Evolutionary conservation across 148 eudicot genomes (phyloP), one percentile per base, ranked within the genome.

Genomic region (Vaccinium vitisidaea): DNA sequence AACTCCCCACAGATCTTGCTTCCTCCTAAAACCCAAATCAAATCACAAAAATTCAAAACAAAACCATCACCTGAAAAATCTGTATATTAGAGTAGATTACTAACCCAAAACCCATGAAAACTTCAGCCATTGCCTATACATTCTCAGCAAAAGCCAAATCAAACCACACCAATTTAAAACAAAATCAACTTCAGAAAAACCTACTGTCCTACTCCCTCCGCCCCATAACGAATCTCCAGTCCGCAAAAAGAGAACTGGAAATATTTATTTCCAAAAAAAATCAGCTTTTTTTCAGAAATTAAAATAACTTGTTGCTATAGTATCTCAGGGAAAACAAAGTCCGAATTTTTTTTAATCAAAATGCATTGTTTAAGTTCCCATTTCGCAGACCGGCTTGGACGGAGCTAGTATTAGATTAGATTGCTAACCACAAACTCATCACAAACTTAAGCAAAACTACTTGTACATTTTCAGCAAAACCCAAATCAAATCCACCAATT

Each of bases 1-100:
- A 85, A 69, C 83, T 87, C 86, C 95, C 95, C 78, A 93, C 95
- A 55, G 87, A 77, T 82, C 85, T 92, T 23, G 94, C 92, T 82
- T 93, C 95, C 53, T 93, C 95, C 95, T 93, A 82, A 77, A 80
- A 43, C 76, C 77, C 76, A 84, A 69, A 77, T n/a, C 65, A 25
- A 43, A 36, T 46, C 58, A 50, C 14, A 80, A 50, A 5, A 23
- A 80, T 70, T 52, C 50, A 56, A 80, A 75, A 81, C 63, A 23
- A 77, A 59, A 32, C 71, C 67, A n/a, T 0, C 70, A 65, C 58
- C 61, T 27, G 10, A 19, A 21, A 36, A 53, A 25, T 0, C 54
- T 27, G 2, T 10, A 0, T 25, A 67, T 11, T 23, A 67, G 6
- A 67, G 25, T 67, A 25, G 73, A 67, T 27, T 30, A 39, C 74